Percentiles rank a stretch among this genome's conserved stretches.
These are phyloP conservation scores for Coniophora puteana DNA, from an alignment of 1,284 basidiomycete species.

Conservation along the genomic window DNA sequence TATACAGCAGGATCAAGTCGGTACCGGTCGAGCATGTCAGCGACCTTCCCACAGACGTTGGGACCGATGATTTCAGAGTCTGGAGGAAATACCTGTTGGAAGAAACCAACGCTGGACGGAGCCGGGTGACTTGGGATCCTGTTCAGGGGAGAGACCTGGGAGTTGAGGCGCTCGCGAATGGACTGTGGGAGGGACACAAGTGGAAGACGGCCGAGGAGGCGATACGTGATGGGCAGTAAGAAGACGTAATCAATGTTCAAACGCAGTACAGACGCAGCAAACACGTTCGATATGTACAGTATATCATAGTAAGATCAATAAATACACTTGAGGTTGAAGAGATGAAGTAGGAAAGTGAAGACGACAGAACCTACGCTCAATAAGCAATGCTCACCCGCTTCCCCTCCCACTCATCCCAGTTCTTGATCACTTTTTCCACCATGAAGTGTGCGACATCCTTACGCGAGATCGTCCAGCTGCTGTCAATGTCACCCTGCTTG, in stretches of 20 bases:
- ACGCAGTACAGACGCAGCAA: no score
- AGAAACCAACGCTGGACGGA: constrained; percentile 15
- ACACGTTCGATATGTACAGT: no score
- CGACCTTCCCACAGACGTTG: constrained; percentile 9
- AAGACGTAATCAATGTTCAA: no score
- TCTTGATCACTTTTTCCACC: constrained; percentile 40
- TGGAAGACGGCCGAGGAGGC: constrained; percentile 14
- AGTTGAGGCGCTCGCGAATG: constrained; percentile 13
- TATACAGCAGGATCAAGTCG: no score
- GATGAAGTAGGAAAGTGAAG: not conserved
- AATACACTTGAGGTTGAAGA: no score
- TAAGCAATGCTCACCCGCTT: constrained; percentile 41
- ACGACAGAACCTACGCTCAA: constrained; percentile 10
- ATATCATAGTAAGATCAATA: no score
- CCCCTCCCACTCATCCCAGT: constrained; percentile 52
- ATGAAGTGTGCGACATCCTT: constrained; percentile 65
- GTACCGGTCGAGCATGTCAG: constrained; percentile 13
- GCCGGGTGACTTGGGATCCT: constrained; percentile 21
- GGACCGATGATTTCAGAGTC: no score
- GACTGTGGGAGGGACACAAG: constrained; percentile 15
- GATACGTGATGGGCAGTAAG: no score
- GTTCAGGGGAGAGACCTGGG: constrained; percentile 1
- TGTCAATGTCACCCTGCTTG: constrained; percentile 31
- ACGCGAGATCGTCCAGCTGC: constrained; percentile 53
- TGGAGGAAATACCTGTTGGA: constrained; percentile 2